Base-by-base conservation (phyloP, 495 filamentous ascomycete species). In the Trichoderma gamsii region DNA sequence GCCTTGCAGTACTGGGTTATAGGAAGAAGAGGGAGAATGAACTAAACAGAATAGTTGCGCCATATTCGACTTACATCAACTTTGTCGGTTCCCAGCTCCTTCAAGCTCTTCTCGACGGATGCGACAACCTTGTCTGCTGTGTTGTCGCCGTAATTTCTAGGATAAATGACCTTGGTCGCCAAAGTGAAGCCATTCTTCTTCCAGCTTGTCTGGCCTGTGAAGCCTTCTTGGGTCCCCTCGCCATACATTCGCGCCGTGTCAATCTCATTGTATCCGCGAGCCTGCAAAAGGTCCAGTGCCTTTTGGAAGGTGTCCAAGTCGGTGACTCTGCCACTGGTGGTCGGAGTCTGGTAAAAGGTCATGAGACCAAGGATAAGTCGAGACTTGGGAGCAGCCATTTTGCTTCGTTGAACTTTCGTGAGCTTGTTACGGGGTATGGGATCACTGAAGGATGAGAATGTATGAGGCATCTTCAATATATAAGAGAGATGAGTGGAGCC, bases 161-260 rank as follows among this genome's bases (percentile, higher is more conserved):
- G 93, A 70, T 94, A 95, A 68, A 79, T 79, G 68, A 85, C 76
- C 77, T 98, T 98, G 9, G 94, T 97, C 13, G 94, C 94, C 32
- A 97, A 73, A 3, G 86, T 92, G 69, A 98, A 77, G 0, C 93
- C 92, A 56, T 90, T 84, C 61, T 93, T 87, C 74, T 91, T 88
- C 91, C 91, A 97, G 15, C 84, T 81, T 0, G 90, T 88, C 68
- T 90, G 82, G 18, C 84, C 80, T 0, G 92, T 96, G 73, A 89
- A 97, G 16, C 86, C 88, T 76, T 98, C 94, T 73, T 97, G 93
- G 64, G 86, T 78, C 44, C 90, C 86, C 27, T 77, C 86, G 32
- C 90, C 76, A 73, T 97, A 98, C 43, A 85, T 72, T 1, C 92
- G 85, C 8, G 92, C 92, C 35, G 90, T 93, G 74, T 95, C 91